Base-by-base conservation (phyloP, 108 stramenopile genomes). In the Cyclotella cryptica region DNA sequence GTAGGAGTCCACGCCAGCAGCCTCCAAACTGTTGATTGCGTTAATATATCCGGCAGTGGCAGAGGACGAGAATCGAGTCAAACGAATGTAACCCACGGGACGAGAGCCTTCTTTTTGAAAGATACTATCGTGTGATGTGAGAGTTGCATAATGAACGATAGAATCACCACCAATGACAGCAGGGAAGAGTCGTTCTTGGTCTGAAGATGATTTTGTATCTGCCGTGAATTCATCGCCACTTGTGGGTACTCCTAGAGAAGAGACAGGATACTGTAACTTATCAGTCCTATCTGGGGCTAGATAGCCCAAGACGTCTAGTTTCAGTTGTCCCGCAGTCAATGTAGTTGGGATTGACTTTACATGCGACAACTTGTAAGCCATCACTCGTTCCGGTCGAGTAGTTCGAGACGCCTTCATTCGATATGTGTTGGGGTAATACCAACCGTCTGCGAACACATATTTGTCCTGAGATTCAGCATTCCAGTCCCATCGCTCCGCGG, bases 21-120 rank as follows among this genome's bases (percentile, higher is more conserved):
- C 83, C 74, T 94, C 93, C 43, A 94, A 69, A 13, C 35, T 69
- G 29, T 80, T 73, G 14, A 92, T 79, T 35, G 93, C 93, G 46
- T 90, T 49, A 3, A 90, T 63, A 68, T 84, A 92, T 12, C 88
- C 90, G 54, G 78, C 71, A 10, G 93, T 94, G 14, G 90, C 83
- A 12, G 87, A 77, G 57, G 80, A 85, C 21, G 90, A 92, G 69
- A 94, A 94, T 40, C 93, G 88, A 46, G 90, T 94, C 28, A 94
- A 66, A 12, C 93, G 87, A 76, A 94, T 90, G 71, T 94, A 94
- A 35, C 93, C 93, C 10, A 93, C 87, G 18, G 75, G 78, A 52
- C 57, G 57, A 22, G 40, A 19, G 17, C 47, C 52, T n/a, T 77
- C 68, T 42, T 79, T 78, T 55, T 81, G 81, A 72, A 89, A 89